phyloP scores from a whole-genome alignment of 2,329 filamentous ascomycete species.

The Cytospora chrysosperma region DNA sequence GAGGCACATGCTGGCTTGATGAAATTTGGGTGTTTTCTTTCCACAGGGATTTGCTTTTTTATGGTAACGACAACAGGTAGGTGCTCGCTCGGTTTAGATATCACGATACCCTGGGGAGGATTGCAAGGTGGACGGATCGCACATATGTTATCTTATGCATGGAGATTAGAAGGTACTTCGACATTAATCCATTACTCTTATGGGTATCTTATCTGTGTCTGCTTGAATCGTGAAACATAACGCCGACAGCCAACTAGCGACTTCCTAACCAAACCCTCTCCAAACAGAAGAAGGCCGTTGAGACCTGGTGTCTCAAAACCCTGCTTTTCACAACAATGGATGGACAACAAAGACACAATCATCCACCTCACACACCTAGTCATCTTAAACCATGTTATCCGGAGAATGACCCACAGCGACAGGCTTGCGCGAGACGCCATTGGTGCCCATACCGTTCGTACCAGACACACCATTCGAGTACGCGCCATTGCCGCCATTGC shows the following conservation, averaged over 20 bases:
- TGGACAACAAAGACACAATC: no score
- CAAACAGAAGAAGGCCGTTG: background rate
- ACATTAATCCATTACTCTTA: slow-evolving; percentile 4
- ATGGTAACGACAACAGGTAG: background rate
- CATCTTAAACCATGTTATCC: slow-evolving; percentile 18
- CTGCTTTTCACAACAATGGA: background rate
- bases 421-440: slow-evolving; percentile 19
- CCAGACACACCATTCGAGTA: background rate
- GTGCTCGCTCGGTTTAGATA: background rate
- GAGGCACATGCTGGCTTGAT: background rate
- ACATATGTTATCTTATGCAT: background rate
- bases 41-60: background rate
- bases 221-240: background rate
- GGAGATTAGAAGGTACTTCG: background rate
- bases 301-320: no score
- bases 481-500: background rate
- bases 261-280: background rate
- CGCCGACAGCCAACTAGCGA: background rate
- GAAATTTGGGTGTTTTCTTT: background rate
- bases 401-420: slow-evolving; percentile 2
- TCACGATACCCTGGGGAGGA: slow-evolving; percentile 10
- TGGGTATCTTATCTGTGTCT: slow-evolving; percentile 13
- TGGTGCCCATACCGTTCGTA: background rate
- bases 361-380: no score
- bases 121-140: background rate